Evolutionary conservation across 768 basidiomycete genomes (phyloP), one percentile per base, ranked within the genome.

Genomic region (Russula abietina): DNA sequence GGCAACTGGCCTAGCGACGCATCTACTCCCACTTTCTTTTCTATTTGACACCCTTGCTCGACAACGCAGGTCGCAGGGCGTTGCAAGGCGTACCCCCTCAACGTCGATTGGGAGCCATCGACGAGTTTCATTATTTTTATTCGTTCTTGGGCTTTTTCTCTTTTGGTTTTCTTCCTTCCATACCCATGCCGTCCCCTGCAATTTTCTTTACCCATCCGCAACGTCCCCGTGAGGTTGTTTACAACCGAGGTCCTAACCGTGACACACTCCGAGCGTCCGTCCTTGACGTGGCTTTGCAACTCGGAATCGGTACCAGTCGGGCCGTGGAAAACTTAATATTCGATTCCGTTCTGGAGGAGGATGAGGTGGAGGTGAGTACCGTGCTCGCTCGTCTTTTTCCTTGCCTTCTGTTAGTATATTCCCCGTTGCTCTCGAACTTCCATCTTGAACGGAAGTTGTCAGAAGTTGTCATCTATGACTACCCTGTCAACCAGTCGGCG

Each of bases 311-410:
- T 36, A 78, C 73, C 38, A 87, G 81, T 64, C 76, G 79, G 19
- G 77, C 82, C 30, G 82, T 89, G 22, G 80, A 86, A 6, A 76
- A 85, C 64, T 88, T 88, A 84, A 87, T 90, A 70, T 89, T 89
- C 72, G 84, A 81, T 61, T 83, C 85, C 51, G 74, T 83, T 1
- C 67, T 82, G 30, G 75, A 81, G 63, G 86, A 84, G 60, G 81
- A 66, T 0, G 75, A 75, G 69, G 77, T 78, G 43, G 75, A 75
- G 69, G 77, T 78, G 43, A 56, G 76, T 67, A 2, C 16, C 24
- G 0, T 26, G 8, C 16, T 55, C 22, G 10, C 22, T 55, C 22
- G 10, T n/a, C 38, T 14, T 26, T 54, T 54, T 48, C 6, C 49
- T 32, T 17, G 17, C 48, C 33, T 57, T 38, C 50, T 32, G 9